Conservation (phyloP, 1,284 basidiomycete genomes). For the Ceratobasidium sp. region DNA sequence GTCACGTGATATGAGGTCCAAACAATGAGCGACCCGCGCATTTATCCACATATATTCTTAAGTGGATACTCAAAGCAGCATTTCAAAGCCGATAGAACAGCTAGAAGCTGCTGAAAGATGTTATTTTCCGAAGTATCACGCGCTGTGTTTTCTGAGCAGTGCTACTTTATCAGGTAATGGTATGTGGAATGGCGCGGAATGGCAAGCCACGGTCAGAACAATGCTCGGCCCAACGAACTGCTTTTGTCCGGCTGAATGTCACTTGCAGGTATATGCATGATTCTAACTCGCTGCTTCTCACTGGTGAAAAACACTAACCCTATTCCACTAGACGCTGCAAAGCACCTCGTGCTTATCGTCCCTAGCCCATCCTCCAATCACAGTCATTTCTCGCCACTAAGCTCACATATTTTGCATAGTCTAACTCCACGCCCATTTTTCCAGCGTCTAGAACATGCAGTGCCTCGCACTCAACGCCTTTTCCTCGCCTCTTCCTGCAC, state of each 20-base stretch:
- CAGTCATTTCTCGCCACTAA: neutral
- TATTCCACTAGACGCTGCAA: slow-evolving; percentile 18
- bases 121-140: no score
- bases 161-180: neutral
- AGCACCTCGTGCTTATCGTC: neutral
- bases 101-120: no score
- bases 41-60: neutral
- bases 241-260: neutral
- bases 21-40: slow-evolving; percentile 24
- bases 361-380: neutral
- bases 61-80: no score
- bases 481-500: slow-evolving; percentile 55
- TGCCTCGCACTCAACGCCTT: slow-evolving; percentile 21
- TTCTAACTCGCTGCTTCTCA: neutral
- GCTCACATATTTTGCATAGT: neutral
- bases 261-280: neutral
- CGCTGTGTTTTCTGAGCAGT: no score
- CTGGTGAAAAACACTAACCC: neutral
- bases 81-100: no score
- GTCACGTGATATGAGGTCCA: neutral
- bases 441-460: neutral
- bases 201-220: neutral
- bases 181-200: slow-evolving; percentile 3
- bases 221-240: neutral
- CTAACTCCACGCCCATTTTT: neutral